Evolutionary conservation across 2,329 filamentous ascomycete genomes (phyloP), one percentile per base, ranked within the genome.

Genomic region (Claviceps paspali): DNA sequence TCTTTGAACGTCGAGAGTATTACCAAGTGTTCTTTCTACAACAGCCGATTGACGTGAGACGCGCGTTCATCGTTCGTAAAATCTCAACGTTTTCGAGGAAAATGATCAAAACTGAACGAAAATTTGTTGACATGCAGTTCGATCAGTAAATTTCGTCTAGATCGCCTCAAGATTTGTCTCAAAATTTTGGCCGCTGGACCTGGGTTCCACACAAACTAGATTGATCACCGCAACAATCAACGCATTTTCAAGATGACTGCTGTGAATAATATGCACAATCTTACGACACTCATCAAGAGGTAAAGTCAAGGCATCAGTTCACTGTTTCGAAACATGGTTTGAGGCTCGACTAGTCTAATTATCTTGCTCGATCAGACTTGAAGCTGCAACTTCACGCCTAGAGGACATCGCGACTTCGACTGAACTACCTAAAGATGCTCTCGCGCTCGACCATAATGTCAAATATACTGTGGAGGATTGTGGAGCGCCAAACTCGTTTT

Each of bases 271-370:
- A 95, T 96, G 85, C 79, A 96, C 63, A 96, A 94, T 57, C 67
- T 98, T 45, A 92, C 86, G 26, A 98, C 91, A 38, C 75, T 98
- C 53, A 95, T 98, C 67, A 98, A 98, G 73, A 78, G 91, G 91
- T 96, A 73, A 51, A 30, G 21, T 7, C 21, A 5, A 18, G 21
- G 5, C 2, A 38, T 19, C 14, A 17, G 15, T 14, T 15, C 12
- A n/a, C n/a, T n/a, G 10, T 22, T 29, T 6, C 5, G 7, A 15
- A 5, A 7, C 3, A 23, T 36, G 12, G n/a, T 15, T 9, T 29
- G 8, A 12, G 11, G 29, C 19, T 21, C 22, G n/a, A 6, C 21
- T 22, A 8, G 14, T 36, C 33, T 38, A 26, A 23, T 21, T 14
- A 14, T 11, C 3, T 11, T 28, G 18, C 29, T 36, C 32, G 33